phyloP scores from a whole-genome alignment of 768 basidiomycete genomes.

The Terana coerulea region DNA sequence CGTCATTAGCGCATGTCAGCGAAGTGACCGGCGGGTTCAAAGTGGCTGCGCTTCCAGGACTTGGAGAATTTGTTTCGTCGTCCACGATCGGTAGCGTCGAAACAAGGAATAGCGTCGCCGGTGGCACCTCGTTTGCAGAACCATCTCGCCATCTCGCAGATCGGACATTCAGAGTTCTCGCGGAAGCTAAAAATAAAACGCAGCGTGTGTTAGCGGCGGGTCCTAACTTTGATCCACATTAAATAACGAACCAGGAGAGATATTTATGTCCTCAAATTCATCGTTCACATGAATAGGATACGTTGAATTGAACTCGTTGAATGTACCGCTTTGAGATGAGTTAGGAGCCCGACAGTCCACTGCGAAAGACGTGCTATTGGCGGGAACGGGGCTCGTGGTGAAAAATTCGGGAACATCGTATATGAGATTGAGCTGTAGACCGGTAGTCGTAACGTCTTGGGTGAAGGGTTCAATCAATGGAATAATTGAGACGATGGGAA shows the following conservation, averaged over 20 bases:
- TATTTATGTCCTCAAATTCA: not conserved
- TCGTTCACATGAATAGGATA: not conserved
- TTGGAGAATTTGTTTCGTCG: too few species aligned
- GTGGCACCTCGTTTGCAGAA: too few species aligned
- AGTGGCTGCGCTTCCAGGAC: too few species aligned
- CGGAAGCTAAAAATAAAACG: not conserved
- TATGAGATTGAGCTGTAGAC: not conserved
- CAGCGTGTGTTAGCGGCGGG: too few species aligned
- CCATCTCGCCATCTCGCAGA: not conserved
- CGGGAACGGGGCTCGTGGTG: not conserved
- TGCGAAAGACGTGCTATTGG: not conserved
- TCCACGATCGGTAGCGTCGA: too few species aligned
- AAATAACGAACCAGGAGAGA: not conserved
- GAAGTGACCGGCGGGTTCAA: too few species aligned
- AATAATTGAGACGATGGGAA: conserved; percentile 2
- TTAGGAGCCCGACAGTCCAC: not conserved
- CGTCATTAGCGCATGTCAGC: too few species aligned
- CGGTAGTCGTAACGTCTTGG: not conserved
- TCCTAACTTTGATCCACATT: not conserved
- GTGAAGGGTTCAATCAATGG: not conserved
- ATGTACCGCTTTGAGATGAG: not conserved
- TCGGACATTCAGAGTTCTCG: not conserved
- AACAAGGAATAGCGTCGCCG: too few species aligned
- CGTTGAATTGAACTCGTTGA: not conserved
- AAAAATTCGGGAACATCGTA: conserved; percentile 1